Conservation (phyloP, 768 basidiomycete genomes). For the Trametes cinnabarina region DNA sequence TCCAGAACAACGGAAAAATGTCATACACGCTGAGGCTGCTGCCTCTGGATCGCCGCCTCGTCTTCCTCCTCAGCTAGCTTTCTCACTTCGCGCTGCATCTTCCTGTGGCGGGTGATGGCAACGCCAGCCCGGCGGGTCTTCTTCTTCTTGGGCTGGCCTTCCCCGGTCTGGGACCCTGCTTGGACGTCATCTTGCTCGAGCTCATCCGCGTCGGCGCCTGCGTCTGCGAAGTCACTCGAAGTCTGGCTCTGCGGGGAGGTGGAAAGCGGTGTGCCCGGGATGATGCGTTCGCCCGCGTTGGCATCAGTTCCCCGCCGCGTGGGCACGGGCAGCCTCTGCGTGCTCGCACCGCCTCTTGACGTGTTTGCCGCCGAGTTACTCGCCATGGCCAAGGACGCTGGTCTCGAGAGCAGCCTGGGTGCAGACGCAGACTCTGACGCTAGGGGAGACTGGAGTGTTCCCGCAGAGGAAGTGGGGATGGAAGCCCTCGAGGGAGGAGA, state of each 20-base stretch:
- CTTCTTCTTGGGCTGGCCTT: conserved; percentile 18
- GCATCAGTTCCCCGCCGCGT: conserved; percentile 14
- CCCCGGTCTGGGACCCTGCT: conserved; percentile 5
- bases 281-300: conserved; percentile 15
- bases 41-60: conserved; percentile 1
- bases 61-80: conserved; percentile 17
- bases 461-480: conserved; percentile 6
- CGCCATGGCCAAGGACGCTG: conserved; percentile 8
- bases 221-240: conserved; percentile 3
- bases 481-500: conserved; percentile 19
- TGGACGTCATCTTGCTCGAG: conserved; percentile 11
- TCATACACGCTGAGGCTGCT: conserved; percentile 16
- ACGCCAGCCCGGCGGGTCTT: conserved; percentile 19
- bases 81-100: conserved; percentile 20
- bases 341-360: conserved; percentile 8
- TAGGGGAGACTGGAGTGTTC: conserved; percentile 5
- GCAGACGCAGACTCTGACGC: not conserved
- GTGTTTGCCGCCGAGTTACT: conserved; percentile 8
- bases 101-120: conserved; percentile 15
- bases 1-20: not conserved
- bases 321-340: conserved; percentile 10
- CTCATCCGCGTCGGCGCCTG: conserved; percentile 12
- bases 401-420: not conserved
- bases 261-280: conserved; percentile 12
- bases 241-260: conserved; percentile 9